Evolutionary conservation across 2,329 filamentous ascomycete species (phyloP).

Genomic region (Daldinia sp.): DNA sequence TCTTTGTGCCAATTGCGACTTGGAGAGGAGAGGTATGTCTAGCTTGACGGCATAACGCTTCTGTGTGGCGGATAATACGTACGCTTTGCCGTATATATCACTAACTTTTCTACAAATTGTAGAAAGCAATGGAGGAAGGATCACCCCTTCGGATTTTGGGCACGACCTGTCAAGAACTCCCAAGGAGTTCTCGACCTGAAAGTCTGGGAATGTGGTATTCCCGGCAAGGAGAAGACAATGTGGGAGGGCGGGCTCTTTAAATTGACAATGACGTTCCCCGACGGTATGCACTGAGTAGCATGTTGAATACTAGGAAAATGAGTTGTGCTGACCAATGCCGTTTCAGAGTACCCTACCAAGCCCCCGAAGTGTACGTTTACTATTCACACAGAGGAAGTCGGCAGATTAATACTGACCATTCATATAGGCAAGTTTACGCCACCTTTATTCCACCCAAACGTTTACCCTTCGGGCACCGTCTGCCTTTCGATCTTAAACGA

Average conservation of each 20-base stretch:
- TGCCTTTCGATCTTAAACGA: conserved; percentile 98
- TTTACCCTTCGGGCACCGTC: conserved; percentile 97
- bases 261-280: conserved; percentile 89
- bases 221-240: conserved; percentile 94
- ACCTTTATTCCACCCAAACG: conserved; percentile 96
- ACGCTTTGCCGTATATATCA: background rate
- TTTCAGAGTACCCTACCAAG: conserved; percentile 93
- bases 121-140: conserved; percentile 98
- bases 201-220: conserved; percentile 95
- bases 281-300: conserved; percentile 68
- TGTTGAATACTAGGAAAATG: conserved; percentile 30
- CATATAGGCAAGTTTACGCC: conserved; percentile 89
- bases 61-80: background rate
- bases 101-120: conserved; percentile 28
- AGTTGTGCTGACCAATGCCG: background rate
- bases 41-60: background rate
- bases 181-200: conserved; percentile 90
- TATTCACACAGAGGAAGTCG: background rate
- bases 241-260: conserved; percentile 99
- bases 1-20: conserved; percentile 88
- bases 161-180: conserved; percentile 81
- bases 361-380: conserved; percentile 88
- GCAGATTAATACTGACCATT: conserved; percentile 5
- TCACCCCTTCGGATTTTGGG: conserved; percentile 97
- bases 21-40: conserved; percentile 81